Percentiles rank a stretch among this genome's conserved stretches.
Conservation (phyloP, 352 stramenopile genomes). For the Blastocystis sp. region DNA sequence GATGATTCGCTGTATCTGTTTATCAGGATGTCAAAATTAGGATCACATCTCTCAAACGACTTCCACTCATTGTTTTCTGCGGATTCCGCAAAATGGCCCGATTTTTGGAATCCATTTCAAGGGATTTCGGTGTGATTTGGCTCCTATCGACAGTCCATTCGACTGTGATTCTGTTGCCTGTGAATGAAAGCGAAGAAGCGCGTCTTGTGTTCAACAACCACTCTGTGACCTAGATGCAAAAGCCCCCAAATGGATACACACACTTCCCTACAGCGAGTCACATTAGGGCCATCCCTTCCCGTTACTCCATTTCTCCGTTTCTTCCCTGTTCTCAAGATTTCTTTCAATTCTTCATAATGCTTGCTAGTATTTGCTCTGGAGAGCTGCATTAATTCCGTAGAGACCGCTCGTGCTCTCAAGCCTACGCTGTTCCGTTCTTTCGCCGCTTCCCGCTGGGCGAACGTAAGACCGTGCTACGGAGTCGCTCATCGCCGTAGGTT, state of each 20-base stretch:
- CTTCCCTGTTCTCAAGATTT: background rate
- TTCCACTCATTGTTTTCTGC: too few species aligned
- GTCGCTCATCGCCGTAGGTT: constrained; percentile 38
- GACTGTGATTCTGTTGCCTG: background rate
- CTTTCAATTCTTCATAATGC: constrained; percentile 2
- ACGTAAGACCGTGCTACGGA: constrained; percentile 35
- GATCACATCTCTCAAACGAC: too few species aligned
- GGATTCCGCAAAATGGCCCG: too few species aligned
- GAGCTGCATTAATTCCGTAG: background rate
- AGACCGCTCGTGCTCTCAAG: constrained; percentile 18
- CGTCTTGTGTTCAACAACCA: background rate
- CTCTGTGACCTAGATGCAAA: background rate
- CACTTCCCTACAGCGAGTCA: background rate
- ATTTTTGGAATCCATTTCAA: too few species aligned
- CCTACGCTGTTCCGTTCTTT: constrained; percentile 57
- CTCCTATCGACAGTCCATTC: background rate
- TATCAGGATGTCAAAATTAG: too few species aligned
- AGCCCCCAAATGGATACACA: background rate
- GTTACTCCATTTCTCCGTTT: constrained; percentile 19
- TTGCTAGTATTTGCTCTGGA: background rate
- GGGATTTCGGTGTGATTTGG: too few species aligned
- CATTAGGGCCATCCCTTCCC: background rate
- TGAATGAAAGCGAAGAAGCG: background rate
- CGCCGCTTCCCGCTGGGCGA: constrained; percentile 48
- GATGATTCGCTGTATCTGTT: too few species aligned